Conservation (phyloP, 2,329 filamentous ascomycete genomes). For the Rutstroemia sp. region DNA sequence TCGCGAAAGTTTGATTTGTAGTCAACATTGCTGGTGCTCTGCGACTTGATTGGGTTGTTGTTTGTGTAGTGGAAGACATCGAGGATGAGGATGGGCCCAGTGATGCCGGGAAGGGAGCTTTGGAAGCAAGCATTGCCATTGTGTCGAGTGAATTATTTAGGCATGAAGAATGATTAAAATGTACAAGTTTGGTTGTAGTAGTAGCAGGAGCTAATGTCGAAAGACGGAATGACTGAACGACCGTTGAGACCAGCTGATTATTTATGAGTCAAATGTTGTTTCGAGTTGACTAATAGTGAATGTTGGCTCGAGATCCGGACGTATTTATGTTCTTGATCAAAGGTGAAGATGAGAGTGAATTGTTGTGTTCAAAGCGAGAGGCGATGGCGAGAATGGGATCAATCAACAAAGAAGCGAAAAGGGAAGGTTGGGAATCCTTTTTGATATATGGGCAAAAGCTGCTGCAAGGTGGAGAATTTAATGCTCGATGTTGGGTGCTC, state of each 20-base stretch:
- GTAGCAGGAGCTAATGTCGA: background rate
- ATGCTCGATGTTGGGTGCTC: background rate
- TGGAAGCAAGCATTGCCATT: constrained; percentile 76
- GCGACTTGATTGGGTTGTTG: constrained; percentile 44
- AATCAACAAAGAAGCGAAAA: background rate
- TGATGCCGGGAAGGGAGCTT: constrained; percentile 58
- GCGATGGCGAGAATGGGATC: background rate
- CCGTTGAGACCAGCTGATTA: background rate
- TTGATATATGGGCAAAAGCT: background rate
- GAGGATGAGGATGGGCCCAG: constrained; percentile 40
- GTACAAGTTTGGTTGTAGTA: background rate
- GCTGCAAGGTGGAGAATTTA: too few species aligned
- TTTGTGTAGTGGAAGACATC: constrained; percentile 40
- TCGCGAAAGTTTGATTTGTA: constrained; percentile 52
- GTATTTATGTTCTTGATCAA: background rate
- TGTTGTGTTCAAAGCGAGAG: background rate
- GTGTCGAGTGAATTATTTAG: constrained; percentile 16
- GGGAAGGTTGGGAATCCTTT: background rate
- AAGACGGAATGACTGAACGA: background rate
- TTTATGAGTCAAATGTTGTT: background rate
- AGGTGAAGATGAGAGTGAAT: background rate
- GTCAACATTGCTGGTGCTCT: constrained; percentile 43
- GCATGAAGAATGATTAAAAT: constrained; percentile 16
- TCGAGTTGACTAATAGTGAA: too few species aligned
- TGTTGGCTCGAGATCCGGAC: background rate